A percentile compares a stretch with the other conserved stretches of the same genome.
These are phyloP conservation scores for Trypanosoma lewisi DNA, from an alignment of 208 protist species.

Conservation along the genomic window DNA sequence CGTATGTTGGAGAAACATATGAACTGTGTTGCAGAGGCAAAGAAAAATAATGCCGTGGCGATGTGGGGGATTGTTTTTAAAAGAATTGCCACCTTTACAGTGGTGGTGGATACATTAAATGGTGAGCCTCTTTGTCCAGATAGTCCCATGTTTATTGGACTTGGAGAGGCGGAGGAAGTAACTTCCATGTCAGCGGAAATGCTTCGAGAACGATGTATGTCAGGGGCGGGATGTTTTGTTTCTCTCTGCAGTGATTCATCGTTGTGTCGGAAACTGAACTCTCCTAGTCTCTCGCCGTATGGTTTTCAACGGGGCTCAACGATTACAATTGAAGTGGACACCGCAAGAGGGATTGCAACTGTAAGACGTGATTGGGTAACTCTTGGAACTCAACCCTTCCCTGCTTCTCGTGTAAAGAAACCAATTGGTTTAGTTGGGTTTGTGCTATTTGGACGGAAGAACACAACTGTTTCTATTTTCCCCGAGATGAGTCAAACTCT, in stretches of 20 bases:
- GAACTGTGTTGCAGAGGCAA: slow-evolving; percentile 71
- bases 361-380: slow-evolving; percentile 80
- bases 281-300: slow-evolving; percentile 53
- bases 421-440: slow-evolving; percentile 53
- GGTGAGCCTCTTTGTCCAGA: slow-evolving; percentile 51
- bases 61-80: slow-evolving; percentile 78
- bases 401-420: slow-evolving; percentile 8
- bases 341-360: slow-evolving; percentile 31
- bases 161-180: slow-evolving; percentile 61
- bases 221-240: slow-evolving; percentile 16
- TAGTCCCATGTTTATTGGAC: slow-evolving; percentile 70
- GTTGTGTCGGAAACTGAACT: slow-evolving; percentile 49
- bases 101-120: slow-evolving; percentile 63
- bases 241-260: slow-evolving; percentile 76
- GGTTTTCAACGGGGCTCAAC: slow-evolving; percentile 72
- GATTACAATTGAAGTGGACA: slow-evolving; percentile 73
- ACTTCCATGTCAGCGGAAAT: slow-evolving; percentile 62
- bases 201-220: slow-evolving; percentile 56
- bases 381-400: slow-evolving; percentile 47
- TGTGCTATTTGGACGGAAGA: slow-evolving; percentile 72
- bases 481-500: slow-evolving; percentile 50
- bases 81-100: slow-evolving; percentile 48
- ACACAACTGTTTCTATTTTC: slow-evolving; percentile 54
- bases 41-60: slow-evolving; percentile 65
- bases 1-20: slow-evolving; percentile 62